phyloP scores from a whole-genome alignment of 139 green algal genomes.

The Tetradesmus obliquus region DNA sequence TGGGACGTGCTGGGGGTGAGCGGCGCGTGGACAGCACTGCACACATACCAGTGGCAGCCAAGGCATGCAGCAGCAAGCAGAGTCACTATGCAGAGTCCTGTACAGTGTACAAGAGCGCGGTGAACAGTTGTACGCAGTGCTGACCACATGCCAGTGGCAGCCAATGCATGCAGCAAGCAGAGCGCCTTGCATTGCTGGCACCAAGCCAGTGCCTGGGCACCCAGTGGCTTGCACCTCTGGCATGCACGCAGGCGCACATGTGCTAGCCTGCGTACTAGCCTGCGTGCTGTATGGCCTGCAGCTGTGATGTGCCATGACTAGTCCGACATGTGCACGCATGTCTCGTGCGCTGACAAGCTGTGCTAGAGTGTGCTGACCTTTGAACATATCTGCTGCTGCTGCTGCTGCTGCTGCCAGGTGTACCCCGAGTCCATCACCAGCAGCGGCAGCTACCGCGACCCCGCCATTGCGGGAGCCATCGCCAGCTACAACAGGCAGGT shows the following conservation, averaged over 20 bases:
- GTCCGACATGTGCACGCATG: too few relatives aligned
- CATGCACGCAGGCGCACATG: neutral
- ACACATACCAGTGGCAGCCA: neutral
- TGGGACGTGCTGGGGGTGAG: constrained; percentile 60
- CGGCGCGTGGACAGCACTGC: neutral
- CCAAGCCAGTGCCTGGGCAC: too few relatives aligned
- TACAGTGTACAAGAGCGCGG: too few relatives aligned
- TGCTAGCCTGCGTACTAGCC: neutral
- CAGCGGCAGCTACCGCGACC: constrained; percentile 20
- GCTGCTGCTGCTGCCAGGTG: neutral
- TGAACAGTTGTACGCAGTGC: neutral
- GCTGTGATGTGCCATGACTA: too few relatives aligned
- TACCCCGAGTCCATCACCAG: constrained; percentile 33
- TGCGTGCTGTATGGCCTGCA: too few relatives aligned
- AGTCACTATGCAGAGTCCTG: too few relatives aligned
- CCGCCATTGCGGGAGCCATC: neutral
- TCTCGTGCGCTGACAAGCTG: too few relatives aligned
- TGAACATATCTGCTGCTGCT: neutral
- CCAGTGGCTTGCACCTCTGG: neutral
- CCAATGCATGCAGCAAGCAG: too few relatives aligned
- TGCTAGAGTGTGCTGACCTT: neutral
- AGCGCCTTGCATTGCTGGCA: neutral
- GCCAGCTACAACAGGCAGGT: constrained; percentile 23
- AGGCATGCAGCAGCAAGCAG: too few relatives aligned
- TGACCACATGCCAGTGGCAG: neutral